Evolutionary conservation across 345 rosid species (phyloP).

Genomic region (Turritis glabra): DNA sequence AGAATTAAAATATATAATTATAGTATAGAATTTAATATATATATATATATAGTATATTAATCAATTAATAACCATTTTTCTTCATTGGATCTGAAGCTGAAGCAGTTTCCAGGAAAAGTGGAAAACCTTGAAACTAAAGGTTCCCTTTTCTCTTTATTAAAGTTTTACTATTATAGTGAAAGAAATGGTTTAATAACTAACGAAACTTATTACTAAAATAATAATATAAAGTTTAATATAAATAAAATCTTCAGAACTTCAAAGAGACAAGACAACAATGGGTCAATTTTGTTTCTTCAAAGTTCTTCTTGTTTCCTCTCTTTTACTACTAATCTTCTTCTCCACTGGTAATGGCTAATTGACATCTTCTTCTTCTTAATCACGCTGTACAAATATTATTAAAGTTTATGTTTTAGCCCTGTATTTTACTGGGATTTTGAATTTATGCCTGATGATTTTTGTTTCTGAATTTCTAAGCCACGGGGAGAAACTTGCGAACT

Average conservation of each 20-base stretch:
- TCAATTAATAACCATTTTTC: background rate
- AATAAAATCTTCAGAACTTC: slow-evolving; percentile 23
- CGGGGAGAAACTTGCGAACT: slow-evolving; percentile 33
- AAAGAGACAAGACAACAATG: slow-evolving; percentile 39
- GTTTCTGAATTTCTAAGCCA: slow-evolving; percentile 23
- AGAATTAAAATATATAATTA: background rate
- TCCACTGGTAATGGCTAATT: slow-evolving; percentile 27
- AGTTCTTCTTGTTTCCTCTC: slow-evolving; percentile 34
- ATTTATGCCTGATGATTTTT: background rate
- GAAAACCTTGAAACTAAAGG: slow-evolving; percentile 33
- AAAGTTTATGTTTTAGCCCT: background rate
- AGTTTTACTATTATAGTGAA: slow-evolving; percentile 10
- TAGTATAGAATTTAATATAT: too few species aligned
- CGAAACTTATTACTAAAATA: background rate
- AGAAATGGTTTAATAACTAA: slow-evolving; percentile 27
- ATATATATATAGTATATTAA: background rate
- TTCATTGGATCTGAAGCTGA: slow-evolving; percentile 43
- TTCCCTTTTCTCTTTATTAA: slow-evolving; percentile 30
- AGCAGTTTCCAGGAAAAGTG: slow-evolving; percentile 42
- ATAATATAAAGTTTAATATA: background rate
- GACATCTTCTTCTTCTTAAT: background rate
- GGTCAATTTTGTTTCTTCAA: slow-evolving; percentile 39
- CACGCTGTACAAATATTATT: background rate
- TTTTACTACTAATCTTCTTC: slow-evolving; percentile 32
- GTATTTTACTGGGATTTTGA: background rate